Conservation (phyloP, 2,329 filamentous ascomycete species). For the Pseudogymnoascus sp. region DNA sequence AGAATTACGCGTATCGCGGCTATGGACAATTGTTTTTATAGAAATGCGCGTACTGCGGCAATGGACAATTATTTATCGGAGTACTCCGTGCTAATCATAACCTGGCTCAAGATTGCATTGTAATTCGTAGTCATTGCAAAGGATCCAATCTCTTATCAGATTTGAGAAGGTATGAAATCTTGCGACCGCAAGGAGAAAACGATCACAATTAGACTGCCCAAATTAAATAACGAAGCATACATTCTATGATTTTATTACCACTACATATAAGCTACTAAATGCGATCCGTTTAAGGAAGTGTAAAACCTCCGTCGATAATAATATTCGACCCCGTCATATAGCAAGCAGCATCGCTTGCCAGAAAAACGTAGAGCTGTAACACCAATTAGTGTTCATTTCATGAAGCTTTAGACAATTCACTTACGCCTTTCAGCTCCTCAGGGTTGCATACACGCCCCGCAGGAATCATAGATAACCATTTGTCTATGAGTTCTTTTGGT, state of each 20-base stretch:
- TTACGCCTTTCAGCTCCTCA: constrained; percentile 30
- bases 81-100: not conserved
- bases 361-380: constrained; percentile 35
- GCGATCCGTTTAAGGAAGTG: constrained; percentile 15
- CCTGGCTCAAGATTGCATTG: not conserved
- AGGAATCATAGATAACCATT: constrained; percentile 16
- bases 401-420: not conserved
- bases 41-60: not conserved
- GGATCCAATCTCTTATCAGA: not conserved
- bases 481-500: not conserved
- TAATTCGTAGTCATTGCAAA: not conserved
- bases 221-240: not conserved
- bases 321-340: constrained; percentile 41
- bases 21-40: not conserved
- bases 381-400: not conserved
- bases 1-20: not conserved
- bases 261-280: not conserved
- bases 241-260: not conserved
- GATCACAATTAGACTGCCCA: not conserved
- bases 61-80: not conserved
- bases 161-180: not conserved
- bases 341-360: constrained; percentile 52
- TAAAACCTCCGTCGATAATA: constrained; percentile 24
- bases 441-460: constrained; percentile 12
- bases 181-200: not conserved